These are phyloP conservation scores for Guadua angustifolia DNA, from an alignment of 176 grass and related monocot genomes.

Conservation along the genomic window DNA sequence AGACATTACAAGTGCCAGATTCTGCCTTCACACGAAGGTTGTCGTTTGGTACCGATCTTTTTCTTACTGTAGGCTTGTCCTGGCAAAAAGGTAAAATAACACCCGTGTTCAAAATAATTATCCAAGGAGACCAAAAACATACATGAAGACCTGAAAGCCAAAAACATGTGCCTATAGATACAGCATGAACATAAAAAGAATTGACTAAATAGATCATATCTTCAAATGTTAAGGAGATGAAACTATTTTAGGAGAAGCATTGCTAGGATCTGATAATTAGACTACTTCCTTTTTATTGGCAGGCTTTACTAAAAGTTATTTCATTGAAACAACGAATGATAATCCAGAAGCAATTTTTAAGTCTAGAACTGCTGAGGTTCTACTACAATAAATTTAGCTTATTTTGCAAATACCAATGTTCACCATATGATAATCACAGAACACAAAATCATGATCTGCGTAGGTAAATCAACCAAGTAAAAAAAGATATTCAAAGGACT, in stretches of 20 bases:
- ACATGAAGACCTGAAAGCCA: slow-evolving; percentile 4
- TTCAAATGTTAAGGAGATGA: neutral
- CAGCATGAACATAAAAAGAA: slow-evolving; percentile 2
- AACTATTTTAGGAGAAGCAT: slow-evolving; percentile 10
- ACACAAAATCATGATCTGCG: slow-evolving; percentile 18
- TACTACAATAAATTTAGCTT: neutral
- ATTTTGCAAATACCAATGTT: neutral
- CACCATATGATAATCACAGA: neutral
- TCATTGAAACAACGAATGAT: neutral
- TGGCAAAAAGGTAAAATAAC: slow-evolving; percentile 41
- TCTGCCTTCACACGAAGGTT: slow-evolving; percentile 45
- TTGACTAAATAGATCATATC: neutral
- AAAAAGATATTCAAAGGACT: neutral
- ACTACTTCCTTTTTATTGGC: slow-evolving; percentile 7
- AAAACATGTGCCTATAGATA: neutral
- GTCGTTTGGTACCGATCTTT: slow-evolving; percentile 34
- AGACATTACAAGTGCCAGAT: slow-evolving; percentile 83
- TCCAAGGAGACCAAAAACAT: neutral
- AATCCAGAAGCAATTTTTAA: slow-evolving; percentile 10
- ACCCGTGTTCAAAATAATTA: slow-evolving; percentile 20
- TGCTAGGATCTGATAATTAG: neutral
- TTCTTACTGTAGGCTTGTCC: slow-evolving; percentile 49
- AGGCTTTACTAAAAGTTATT: neutral
- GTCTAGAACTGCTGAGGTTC: neutral
- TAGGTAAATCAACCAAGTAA: slow-evolving; percentile 12